Evolutionary conservation across 257 asterid species (phyloP), one percentile per base, ranked within the genome.

Genomic region (Cruciata laevipes): DNA sequence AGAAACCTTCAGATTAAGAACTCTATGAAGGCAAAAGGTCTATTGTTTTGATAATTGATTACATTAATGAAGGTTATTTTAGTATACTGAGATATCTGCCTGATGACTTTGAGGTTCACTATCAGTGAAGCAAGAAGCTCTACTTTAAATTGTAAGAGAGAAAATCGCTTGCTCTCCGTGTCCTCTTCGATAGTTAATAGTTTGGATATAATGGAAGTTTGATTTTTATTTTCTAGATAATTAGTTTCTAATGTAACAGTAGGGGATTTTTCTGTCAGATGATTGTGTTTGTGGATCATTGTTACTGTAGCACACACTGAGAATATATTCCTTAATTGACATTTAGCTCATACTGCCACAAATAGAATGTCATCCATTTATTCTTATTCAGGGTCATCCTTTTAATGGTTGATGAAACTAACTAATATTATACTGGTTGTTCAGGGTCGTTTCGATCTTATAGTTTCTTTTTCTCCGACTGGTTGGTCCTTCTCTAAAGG

Each of bases 401-500:
- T 47, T 47, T 47, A 17, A 47, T 47, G 7, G n/a, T 16, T 14
- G 51, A 42, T 42, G 51, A 42, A 42, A 42, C 51, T 42, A 7
- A 47, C 8, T 47, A 47, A 47, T 47, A 47, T 17, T 47, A 8
- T 3, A 14, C 20, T 47, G 20, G 55, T 47, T 47, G n/a, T 47
- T 47, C 16, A 47, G 55, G 55, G 55, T 16, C 55, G 55, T 14
- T 47, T 47, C 6, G 55, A 47, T 47, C 55, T 47, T 16, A 47
- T 47, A 14, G 55, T 47, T 14, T 14, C 55, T 47, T 47, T 47
- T 47, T 47, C 55, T 47, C 55, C 55, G 3, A 47, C 55, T 17
- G 55, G 55, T 4, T 47, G 55, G 55, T 47, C 55, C 55, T 47
- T 47, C 55, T 47, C 55, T 14, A 47, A 94, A 79, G 97, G 99